Evolutionary conservation across 345 rosid genomes (phyloP).

Genomic region (Tarenaya hassleriana): DNA sequence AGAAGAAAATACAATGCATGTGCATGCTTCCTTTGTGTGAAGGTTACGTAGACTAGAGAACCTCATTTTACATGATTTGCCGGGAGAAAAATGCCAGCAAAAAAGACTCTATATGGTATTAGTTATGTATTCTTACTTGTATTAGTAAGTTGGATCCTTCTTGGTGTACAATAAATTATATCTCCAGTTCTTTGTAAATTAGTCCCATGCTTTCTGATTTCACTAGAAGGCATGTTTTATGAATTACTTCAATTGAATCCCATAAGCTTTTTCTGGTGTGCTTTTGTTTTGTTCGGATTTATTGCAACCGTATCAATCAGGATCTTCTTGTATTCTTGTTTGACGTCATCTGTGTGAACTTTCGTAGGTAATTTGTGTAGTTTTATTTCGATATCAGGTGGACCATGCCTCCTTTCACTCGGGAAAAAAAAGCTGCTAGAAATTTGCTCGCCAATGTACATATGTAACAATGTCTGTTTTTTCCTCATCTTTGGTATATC

Average conservation of each 20-base stretch:
- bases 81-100: too few relatives aligned
- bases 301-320: constrained; percentile 46
- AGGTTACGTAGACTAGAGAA: too few relatives aligned
- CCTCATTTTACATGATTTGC: too few relatives aligned
- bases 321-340: constrained; percentile 70
- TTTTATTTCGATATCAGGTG: constrained; percentile 9
- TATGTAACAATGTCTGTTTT: constrained; percentile 12
- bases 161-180: not conserved
- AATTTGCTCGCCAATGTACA: not conserved
- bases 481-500: constrained; percentile 18
- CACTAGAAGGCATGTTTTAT: constrained; percentile 7
- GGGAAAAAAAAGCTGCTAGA: too few relatives aligned
- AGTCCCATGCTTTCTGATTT: constrained; percentile 3
- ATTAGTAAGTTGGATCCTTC: not conserved
- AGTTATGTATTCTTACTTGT: too few relatives aligned
- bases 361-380: constrained; percentile 59
- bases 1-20: too few relatives aligned
- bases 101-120: too few relatives aligned
- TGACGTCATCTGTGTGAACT: constrained; percentile 64
- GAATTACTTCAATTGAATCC: constrained; percentile 12
- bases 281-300: constrained; percentile 56
- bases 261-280: constrained; percentile 51
- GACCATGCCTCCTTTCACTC: too few relatives aligned
- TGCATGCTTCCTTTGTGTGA: too few relatives aligned
- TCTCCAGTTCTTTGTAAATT: not conserved